Evolutionary conservation across 805 yeast genomes (phyloP).

Genomic region (Ogataea trehaloabstinens): DNA sequence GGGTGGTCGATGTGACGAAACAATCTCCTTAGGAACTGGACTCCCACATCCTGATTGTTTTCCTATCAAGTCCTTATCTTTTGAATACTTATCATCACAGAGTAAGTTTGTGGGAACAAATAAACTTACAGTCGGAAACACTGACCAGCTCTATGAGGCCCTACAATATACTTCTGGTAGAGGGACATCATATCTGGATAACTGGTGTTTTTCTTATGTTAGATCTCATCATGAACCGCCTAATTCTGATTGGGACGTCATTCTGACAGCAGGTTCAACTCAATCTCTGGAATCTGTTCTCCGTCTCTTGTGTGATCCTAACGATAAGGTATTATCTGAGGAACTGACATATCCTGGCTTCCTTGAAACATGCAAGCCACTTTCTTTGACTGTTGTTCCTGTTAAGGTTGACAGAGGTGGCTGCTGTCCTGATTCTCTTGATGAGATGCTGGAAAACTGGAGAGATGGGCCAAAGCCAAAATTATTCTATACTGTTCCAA

Average conservation of each 20-base stretch:
- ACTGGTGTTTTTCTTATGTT: slow-evolving; percentile 44
- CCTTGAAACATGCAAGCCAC: slow-evolving; percentile 74
- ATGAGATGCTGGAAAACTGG: slow-evolving; percentile 65
- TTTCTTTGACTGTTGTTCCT: slow-evolving; percentile 66
- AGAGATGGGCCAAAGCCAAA: slow-evolving; percentile 50
- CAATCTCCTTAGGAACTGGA: slow-evolving; percentile 54
- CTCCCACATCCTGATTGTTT: slow-evolving; percentile 52
- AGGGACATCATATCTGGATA: slow-evolving; percentile 43
- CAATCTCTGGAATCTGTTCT: slow-evolving; percentile 82
- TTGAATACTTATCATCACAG: slow-evolving; percentile 37
- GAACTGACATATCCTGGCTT: slow-evolving; percentile 86
- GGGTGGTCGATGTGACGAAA: slow-evolving; percentile 25
- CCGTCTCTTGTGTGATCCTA: slow-evolving; percentile 72
- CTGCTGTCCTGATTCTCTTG: slow-evolving; percentile 69
- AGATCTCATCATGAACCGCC: slow-evolving; percentile 39
- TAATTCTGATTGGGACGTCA: slow-evolving; percentile 63
- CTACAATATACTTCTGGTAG: slow-evolving; percentile 51
- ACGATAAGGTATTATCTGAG: slow-evolving; percentile 82
- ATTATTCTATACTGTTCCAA: slow-evolving; percentile 65
- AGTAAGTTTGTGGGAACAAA: slow-evolving; percentile 42
- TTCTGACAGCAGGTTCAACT: slow-evolving; percentile 80
- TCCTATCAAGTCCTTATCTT: slow-evolving; percentile 38
- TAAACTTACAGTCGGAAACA: slow-evolving; percentile 28
- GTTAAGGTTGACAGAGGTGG: slow-evolving; percentile 80
- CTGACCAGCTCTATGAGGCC: slow-evolving; percentile 39